Evolutionary conservation across 768 basidiomycete genomes (phyloP), one percentile per base, ranked within the genome.

Genomic region (Cystobasidiopsis lactophilus): DNA sequence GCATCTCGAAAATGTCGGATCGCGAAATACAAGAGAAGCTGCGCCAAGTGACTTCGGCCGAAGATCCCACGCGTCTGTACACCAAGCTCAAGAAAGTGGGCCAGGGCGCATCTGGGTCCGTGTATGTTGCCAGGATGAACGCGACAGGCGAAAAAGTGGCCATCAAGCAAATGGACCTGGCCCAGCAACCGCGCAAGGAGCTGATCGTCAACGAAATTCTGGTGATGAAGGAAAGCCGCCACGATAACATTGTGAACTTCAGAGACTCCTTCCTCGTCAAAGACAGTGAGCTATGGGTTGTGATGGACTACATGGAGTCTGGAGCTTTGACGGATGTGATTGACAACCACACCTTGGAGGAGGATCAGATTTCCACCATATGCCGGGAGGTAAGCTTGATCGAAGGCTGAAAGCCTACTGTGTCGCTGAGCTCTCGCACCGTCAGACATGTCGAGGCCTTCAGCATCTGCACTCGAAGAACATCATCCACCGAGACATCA

Each of bases 81-180:
- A 82, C 80, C 61, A 95, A 93, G 73, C 93, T 95, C 67, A 88
- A 85, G 72, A 98, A 96, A 71, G 85, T 98, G 56, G 91, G 91
- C 31, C 91, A 98, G 67, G 91, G 91, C 60, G 91, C 91, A 3
- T 95, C 89, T 18, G 91, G 93, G 16, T 85, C 91, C 64, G 91
- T 98, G 13, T 98, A 89, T 64, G 89, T 96, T 23, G 91, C 93
- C 10, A 95, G 93, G 71, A 82, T 79, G 5, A 91, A 82, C 48
- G 75, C 80, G 1, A 79, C 82, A 0, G 83, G 84, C 18, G 80
- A 82, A 51, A 74, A 86, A 50, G 85, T 98, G 33, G 93, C 89
- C 18, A 80, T 96, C 70, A 98, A 98, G 46, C 59, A 96, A 67
- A 95, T 98, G 71, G 85, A 96, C 68, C 79, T 96, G 56, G 88